These are phyloP conservation scores for Fusarium nisikadoi DNA, from an alignment of 2,329 filamentous ascomycete genomes.

Conservation along the genomic window DNA sequence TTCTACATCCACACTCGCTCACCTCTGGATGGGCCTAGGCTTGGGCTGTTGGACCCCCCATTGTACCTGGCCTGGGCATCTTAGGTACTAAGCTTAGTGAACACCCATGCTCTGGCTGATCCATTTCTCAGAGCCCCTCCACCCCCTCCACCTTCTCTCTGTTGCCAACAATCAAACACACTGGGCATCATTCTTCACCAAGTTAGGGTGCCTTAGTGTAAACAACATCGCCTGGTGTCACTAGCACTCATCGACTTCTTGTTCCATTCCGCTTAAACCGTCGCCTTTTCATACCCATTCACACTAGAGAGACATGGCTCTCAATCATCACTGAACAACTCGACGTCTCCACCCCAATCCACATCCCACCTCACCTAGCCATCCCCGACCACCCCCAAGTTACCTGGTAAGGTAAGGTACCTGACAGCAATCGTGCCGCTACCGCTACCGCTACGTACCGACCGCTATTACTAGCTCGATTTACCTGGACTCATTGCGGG, in stretches of 20 bases:
- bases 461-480: conserved; percentile 31
- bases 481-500: conserved; percentile 32
- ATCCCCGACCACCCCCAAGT: conserved; percentile 15
- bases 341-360: conserved; percentile 33
- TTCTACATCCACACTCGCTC: neutral
- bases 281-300: neutral
- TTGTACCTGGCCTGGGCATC: conserved; percentile 7
- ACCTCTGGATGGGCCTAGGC: neutral
- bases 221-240: neutral
- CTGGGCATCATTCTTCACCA: conserved; percentile 6
- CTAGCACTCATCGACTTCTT: neutral
- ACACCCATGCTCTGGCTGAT: conserved; percentile 23
- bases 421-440: conserved; percentile 31
- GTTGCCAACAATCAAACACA: conserved; percentile 21
- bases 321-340: conserved; percentile 32
- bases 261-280: neutral
- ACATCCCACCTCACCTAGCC: conserved; percentile 24
- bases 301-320: conserved; percentile 34
- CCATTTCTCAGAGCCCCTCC: conserved; percentile 29
- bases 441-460: conserved; percentile 30
- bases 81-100: neutral
- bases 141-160: conserved; percentile 27
- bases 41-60: conserved; percentile 15
- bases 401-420: conserved; percentile 20
- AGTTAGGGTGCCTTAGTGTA: neutral